phyloP scores from a whole-genome alignment of 148 eudicot species.

The Cornus controversa region DNA sequence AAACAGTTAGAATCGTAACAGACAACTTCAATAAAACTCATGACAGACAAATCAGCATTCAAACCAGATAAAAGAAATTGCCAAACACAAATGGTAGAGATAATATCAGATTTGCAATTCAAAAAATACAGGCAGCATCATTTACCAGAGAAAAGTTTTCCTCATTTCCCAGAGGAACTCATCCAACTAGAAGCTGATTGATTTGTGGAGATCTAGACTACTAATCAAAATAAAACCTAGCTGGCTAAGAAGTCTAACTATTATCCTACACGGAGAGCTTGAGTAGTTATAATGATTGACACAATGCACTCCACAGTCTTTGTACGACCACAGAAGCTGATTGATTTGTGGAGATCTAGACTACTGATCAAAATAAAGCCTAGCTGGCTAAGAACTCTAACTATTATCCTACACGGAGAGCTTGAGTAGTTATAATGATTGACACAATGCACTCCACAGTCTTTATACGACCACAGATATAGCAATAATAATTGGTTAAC shows the following conservation, averaged over 20 bases:
- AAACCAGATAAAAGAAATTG: background rate
- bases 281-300: background rate
- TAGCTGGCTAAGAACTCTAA: background rate
- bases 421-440: too few species aligned
- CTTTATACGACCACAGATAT: background rate
- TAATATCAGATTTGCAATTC: background rate
- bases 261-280: background rate
- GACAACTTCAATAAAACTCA: background rate
- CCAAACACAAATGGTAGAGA: background rate
- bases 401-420: background rate
- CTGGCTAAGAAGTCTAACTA: background rate
- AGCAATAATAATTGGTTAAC: background rate
- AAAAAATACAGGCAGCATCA: background rate
- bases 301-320: background rate
- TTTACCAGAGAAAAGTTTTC: background rate
- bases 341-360: background rate
- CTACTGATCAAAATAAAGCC: background rate
- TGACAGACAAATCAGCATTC: background rate
- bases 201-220: background rate
- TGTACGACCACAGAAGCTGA: background rate
- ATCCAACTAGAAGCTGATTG: background rate
- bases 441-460: background rate
- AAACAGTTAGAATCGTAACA: background rate
- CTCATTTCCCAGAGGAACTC: background rate
- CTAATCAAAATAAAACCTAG: background rate